Base-by-base conservation (phyloP, 2,329 filamentous ascomycete species). In the Penicillium sp. region DNA sequence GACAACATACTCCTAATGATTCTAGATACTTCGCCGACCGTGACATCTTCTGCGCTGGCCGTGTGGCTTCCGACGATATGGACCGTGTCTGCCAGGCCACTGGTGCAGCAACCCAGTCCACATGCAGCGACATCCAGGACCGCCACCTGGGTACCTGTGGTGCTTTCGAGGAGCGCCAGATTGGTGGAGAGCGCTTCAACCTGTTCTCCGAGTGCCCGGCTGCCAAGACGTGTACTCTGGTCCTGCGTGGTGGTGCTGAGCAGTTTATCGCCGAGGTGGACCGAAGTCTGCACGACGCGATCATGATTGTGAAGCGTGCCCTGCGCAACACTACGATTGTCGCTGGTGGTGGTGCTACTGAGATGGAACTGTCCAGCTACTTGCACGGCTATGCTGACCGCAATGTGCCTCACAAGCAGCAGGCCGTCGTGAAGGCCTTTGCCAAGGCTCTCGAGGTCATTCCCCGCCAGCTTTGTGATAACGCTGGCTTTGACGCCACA, bases 211-310 rank as follows among this genome's bases (percentile, higher is more conserved):
- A 91, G 63, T 98, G 93, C 76, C 88, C 91, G 28, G 85, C 84
- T 64, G 91, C 93, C 56, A 95, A 95, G 80, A 97, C 93, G 1
- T 98, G 93, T 79, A 98, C 93, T 8, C 78, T 98, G 18, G 84
- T 98, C 36, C 84, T 98, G 54, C 88, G 93, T 66, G 93, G 93
- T 64, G 93, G 93, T 57, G 93, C 93, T 33, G 93, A 98, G 76
- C 93, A 98, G 71, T 98, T 98, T 75, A 98, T 98, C 62, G 93
- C 93, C 49, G 93, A 98, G 72, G 93, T 96, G 1, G 93, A 98
- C 77, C 88, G 93, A 56, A 95, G 89, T 66, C 81, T 98, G 58
- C 93, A 98, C 77, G 93, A 98, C 65, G 93, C 93, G 61, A 97
- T 98, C 73, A 98, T 98, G 93, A 95, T 98, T 64, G 93, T 98